These are phyloP conservation scores for Eucalyptus shirleyi DNA, from an alignment of 345 rosid genomes.

Conservation along the genomic window DNA sequence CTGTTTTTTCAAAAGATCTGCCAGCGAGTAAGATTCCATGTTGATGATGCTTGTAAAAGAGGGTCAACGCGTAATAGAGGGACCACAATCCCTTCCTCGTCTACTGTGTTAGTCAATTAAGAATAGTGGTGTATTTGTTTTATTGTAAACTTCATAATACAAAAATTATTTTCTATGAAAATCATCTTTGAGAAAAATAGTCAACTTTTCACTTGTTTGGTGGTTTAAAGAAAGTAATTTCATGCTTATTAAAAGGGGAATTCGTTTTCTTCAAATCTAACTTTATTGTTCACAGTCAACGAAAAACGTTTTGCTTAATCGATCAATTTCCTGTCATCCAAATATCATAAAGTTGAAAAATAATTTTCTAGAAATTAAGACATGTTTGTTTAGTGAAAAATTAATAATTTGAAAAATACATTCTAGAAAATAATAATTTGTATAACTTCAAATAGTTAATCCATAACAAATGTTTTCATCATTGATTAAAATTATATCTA, in stretches of 20 bases:
- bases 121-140: not conserved
- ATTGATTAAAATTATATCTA: not conserved
- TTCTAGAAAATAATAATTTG: not conserved
- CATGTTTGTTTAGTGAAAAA: accelerated
- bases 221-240: too few species aligned
- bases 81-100: not conserved
- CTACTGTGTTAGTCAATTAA: not conserved
- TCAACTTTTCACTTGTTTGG: not conserved
- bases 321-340: too few species aligned
- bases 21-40: not conserved
- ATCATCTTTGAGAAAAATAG: too few species aligned
- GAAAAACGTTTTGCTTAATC: too few species aligned
- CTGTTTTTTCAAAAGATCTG: too few species aligned
- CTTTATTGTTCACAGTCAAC: accelerated
- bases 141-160: not conserved
- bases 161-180: not conserved
- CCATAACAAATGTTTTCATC: too few species aligned
- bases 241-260: not conserved
- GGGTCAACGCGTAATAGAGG: not conserved
- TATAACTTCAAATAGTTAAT: too few species aligned
- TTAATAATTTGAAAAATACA: too few species aligned
- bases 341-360: accelerated
- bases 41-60: not conserved
- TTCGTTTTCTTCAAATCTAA: too few species aligned
- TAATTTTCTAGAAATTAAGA: too few species aligned